Evolutionary conservation across 371 early-diverging fungal genomes (phyloP).

Genomic region (Cokeromyces recurvatus): DNA sequence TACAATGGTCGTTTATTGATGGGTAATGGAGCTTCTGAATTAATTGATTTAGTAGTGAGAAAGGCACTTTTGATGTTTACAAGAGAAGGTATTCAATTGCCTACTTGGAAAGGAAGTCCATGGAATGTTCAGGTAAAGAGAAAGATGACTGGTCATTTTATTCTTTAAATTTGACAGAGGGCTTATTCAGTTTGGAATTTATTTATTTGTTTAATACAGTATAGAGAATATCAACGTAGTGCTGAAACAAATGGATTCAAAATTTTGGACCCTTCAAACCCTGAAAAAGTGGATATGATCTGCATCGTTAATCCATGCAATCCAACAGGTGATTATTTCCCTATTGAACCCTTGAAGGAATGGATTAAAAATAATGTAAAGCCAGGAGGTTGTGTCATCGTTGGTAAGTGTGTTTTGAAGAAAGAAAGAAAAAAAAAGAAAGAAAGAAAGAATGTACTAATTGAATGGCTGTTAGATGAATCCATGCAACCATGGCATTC

Average conservation of each 20-base stretch:
- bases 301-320: conserved; percentile 87
- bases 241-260: conserved; percentile 67
- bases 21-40: conserved; percentile 85
- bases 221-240: conserved; percentile 83
- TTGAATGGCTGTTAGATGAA: too few species aligned
- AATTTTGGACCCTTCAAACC: conserved; percentile 52
- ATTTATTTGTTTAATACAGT: too few species aligned
- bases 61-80: conserved; percentile 51
- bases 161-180: not conserved
- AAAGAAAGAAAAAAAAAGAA: not conserved
- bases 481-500: conserved; percentile 90
- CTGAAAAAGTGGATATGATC: conserved; percentile 54
- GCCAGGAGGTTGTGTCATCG: conserved; percentile 66
- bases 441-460: conserved; percentile 2
- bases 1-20: conserved; percentile 58
- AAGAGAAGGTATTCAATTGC: conserved; percentile 14
- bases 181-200: too few species aligned
- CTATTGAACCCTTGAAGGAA: conserved; percentile 56
- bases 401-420: too few species aligned
- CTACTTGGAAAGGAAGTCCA: conserved; percentile 79
- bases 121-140: conserved; percentile 67
- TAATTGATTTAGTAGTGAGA: conserved; percentile 80
- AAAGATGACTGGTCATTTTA: too few species aligned
- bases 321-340: conserved; percentile 81
- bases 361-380: conserved; percentile 67